Conservation (phyloP, 306 rosid species). For the Astragalus glycyphyllos region DNA sequence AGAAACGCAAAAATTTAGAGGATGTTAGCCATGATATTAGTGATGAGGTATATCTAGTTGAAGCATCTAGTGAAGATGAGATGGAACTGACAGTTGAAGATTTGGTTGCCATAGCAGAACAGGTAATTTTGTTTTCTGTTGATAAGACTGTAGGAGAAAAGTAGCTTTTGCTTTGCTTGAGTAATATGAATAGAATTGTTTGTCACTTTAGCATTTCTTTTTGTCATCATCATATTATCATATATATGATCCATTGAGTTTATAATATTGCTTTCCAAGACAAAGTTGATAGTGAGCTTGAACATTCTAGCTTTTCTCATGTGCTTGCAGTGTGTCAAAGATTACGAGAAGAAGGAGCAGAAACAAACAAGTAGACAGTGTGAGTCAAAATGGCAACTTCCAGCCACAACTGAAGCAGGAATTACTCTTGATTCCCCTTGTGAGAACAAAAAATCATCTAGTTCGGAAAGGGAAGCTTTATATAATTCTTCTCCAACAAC, state of each 20-base stretch:
- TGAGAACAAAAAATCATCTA: constrained; percentile 38
- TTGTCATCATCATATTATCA: constrained; percentile 15
- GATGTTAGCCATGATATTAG: constrained; percentile 34
- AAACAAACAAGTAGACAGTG: constrained; percentile 39
- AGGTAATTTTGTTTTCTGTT: constrained; percentile 59
- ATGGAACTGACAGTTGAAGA: constrained; percentile 73
- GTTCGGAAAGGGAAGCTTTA: constrained; percentile 40
- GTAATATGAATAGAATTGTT: constrained; percentile 24
- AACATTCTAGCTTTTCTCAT: constrained; percentile 22
- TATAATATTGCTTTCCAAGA: constrained; percentile 14
- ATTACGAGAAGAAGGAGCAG: constrained; percentile 43
- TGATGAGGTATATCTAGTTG: constrained; percentile 47
- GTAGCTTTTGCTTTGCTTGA: constrained; percentile 4
- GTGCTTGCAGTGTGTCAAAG: constrained; percentile 67
- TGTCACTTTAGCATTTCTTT: constrained; percentile 10
- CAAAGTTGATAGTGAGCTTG: constrained; percentile 14
- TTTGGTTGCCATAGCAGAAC: constrained; percentile 71
- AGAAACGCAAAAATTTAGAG: constrained; percentile 43
- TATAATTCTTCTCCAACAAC: constrained; percentile 40
- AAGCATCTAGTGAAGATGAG: constrained; percentile 51
- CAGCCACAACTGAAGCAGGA: constrained; percentile 41
- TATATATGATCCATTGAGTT: constrained; percentile 5
- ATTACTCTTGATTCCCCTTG: constrained; percentile 41
- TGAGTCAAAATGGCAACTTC: constrained; percentile 44
- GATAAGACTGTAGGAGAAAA: constrained; percentile 5